Conservation (phyloP, 257 asterid species). For the Avicennia marina region DNA sequence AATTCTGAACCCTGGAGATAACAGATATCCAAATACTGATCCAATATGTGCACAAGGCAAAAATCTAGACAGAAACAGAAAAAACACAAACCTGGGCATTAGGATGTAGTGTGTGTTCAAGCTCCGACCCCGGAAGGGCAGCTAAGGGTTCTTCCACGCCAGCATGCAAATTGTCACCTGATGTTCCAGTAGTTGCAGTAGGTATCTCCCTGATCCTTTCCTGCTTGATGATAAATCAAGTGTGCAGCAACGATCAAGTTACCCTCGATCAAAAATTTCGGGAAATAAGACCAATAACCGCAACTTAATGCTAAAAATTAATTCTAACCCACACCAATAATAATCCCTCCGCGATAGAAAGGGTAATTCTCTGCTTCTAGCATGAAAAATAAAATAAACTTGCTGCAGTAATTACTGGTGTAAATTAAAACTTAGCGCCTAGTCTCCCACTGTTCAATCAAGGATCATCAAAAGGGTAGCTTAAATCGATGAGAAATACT, state of each 20-base stretch:
- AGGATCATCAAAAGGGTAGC: not conserved
- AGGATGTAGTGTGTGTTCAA: constrained; percentile 55
- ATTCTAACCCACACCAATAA: not conserved
- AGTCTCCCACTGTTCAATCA: not conserved
- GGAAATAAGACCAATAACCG: not conserved
- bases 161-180: constrained; percentile 53
- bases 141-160: constrained; percentile 66
- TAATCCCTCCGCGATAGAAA: no score
- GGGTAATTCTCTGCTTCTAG: no score
- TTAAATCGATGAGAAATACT: not conserved
- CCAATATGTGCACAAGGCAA: constrained; percentile 9
- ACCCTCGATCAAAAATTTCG: no score
- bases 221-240: constrained; percentile 38
- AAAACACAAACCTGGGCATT: constrained; percentile 64
- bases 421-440: no score
- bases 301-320: not conserved
- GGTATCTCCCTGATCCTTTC: constrained; percentile 94
- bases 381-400: no score
- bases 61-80: constrained; percentile 9
- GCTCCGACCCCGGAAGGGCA: constrained; percentile 86
- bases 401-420: no score
- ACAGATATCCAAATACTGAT: constrained; percentile 10
- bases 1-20: constrained; percentile 70
- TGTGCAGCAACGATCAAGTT: not conserved
- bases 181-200: constrained; percentile 46